Evolutionary conservation across 2,329 filamentous ascomycete genomes (phyloP), one percentile per base, ranked within the genome.

Genomic region (Colletotrichum abscissum): DNA sequence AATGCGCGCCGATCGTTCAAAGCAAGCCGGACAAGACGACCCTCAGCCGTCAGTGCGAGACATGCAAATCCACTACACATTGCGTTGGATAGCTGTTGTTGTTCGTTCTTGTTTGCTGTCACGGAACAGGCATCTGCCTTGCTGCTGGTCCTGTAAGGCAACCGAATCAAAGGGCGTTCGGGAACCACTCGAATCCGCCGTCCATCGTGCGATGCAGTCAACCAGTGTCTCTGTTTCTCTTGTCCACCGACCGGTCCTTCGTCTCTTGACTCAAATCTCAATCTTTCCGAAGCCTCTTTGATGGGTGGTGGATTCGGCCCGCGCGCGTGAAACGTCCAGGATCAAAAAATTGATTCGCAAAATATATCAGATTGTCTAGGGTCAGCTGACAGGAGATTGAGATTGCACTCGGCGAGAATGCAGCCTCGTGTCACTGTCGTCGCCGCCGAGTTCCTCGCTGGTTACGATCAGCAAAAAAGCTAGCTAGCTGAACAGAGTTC

Each of bases 381-480:
- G 28, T 55, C 55, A 63, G 67, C 67, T 62, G 67, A 69, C 42
- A 54, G 58, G 52, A 69, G 59, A 59, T 59, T 59, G 66, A 46
- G 42, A 59, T 55, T 72, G 69, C 19, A 46, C 69, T 58, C 26
- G 28, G 57, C 46, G 42, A 42, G 11, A 33, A 42, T 26, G 26
- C 54, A 59, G 49, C 16, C n/a, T n/a, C 57, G 46, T 54, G 28
- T 49, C 59, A 42, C 42, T 22, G 11, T 16, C 59, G n/a, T 56
- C 63, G 42, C 52, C 24, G 30, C 26, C 42, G 38, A 54, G 33
- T n/a, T 52, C 9, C 38, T 63, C 56, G 19, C 55, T 26, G 8
- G 30, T 49, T 49, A 49, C 42, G 58, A 63, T 63, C 58, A 30
- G 38, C 65, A 69, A 58, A 12, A 12, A 35, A 38, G 56, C 46